These are phyloP conservation scores for Colletotrichum tofieldiae DNA, from an alignment of 2,329 filamentous ascomycete genomes.

Conservation along the genomic window DNA sequence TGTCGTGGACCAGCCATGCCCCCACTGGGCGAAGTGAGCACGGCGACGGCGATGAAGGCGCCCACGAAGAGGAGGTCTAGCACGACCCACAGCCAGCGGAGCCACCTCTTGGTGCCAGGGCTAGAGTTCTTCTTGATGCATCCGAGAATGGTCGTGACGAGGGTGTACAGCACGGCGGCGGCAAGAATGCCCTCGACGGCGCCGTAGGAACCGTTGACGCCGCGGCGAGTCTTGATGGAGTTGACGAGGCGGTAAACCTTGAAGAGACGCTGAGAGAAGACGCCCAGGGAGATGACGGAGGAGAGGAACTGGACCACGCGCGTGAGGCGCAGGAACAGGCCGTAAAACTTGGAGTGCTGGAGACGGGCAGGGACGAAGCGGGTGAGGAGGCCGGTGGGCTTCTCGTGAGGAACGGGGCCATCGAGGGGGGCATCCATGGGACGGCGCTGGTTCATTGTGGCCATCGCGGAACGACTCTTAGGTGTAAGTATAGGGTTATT, in stretches of 20 bases:
- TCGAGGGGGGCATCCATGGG: slow-evolving; percentile 11
- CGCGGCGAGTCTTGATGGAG: slow-evolving; percentile 50
- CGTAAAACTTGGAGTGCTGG: slow-evolving; percentile 44
- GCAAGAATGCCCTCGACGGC: slow-evolving; percentile 62
- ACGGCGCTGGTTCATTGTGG: background rate
- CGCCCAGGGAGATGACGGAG: slow-evolving; percentile 57
- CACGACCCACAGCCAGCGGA: slow-evolving; percentile 58
- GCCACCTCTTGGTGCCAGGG: slow-evolving; percentile 48
- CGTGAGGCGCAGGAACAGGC: slow-evolving; percentile 53
- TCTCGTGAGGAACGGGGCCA: background rate
- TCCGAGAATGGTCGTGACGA: slow-evolving; percentile 54
- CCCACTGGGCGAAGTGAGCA: slow-evolving; percentile 56
- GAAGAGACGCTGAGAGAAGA: slow-evolving; percentile 59
- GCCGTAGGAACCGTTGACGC: slow-evolving; percentile 51
- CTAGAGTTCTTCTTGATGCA: slow-evolving; percentile 51
- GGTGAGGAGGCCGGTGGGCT: slow-evolving; percentile 44
- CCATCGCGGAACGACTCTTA: background rate
- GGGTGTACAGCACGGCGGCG: slow-evolving; percentile 60
- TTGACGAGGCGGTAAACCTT: slow-evolving; percentile 57
- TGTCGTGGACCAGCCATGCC: slow-evolving; percentile 51
- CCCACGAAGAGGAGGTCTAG: slow-evolving; percentile 58
- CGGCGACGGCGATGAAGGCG: slow-evolving; percentile 60
- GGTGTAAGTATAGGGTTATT: background rate
- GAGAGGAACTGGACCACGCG: slow-evolving; percentile 62
- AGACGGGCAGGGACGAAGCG: slow-evolving; percentile 43